A percentile compares a stretch with the other conserved stretches of the same genome.
These are phyloP conservation scores for Arthrobotrys megalospora DNA, from an alignment of 2,329 filamentous ascomycete genomes.

Conservation along the genomic window DNA sequence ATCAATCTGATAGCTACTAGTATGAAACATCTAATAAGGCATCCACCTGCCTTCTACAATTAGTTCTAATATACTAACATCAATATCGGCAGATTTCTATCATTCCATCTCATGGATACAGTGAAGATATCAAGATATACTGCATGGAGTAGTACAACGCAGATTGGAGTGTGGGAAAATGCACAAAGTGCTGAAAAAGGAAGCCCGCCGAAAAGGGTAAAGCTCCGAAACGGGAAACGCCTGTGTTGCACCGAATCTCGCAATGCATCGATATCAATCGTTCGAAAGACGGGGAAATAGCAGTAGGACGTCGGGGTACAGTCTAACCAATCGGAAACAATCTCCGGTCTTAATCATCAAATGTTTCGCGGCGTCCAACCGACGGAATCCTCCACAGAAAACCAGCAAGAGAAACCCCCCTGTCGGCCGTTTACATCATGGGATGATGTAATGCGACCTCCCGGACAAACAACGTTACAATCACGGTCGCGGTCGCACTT, in stretches of 20 bases:
- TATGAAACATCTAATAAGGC: no score
- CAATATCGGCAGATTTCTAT: no score
- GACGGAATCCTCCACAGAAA: not conserved
- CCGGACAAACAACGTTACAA: not conserved
- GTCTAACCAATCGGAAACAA: no score
- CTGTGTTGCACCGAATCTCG: not conserved
- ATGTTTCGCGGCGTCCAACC: not conserved
- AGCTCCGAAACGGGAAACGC: not conserved
- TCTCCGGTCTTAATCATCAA: not conserved
- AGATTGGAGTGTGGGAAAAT: constrained; percentile 8
- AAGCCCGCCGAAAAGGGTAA: not conserved
- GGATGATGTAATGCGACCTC: constrained; percentile 21
- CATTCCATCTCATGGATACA: no score
- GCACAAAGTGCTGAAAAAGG: not conserved
- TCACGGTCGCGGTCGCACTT: no score
- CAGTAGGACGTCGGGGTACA: no score
- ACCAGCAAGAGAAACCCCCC: constrained; percentile 6
- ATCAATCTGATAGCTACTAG: no score
- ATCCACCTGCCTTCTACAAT: no score
- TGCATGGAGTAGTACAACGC: not conserved
- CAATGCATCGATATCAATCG: not conserved
- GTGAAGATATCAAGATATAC: no score
- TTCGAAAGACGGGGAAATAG: not conserved
- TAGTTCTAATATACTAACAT: no score
- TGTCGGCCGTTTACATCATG: constrained; percentile 19